A percentile compares a stretch with the other conserved stretches of the same genome.
Evolutionary conservation across 257 asterid genomes (phyloP).

Genomic region (Solanum paucissectum): DNA sequence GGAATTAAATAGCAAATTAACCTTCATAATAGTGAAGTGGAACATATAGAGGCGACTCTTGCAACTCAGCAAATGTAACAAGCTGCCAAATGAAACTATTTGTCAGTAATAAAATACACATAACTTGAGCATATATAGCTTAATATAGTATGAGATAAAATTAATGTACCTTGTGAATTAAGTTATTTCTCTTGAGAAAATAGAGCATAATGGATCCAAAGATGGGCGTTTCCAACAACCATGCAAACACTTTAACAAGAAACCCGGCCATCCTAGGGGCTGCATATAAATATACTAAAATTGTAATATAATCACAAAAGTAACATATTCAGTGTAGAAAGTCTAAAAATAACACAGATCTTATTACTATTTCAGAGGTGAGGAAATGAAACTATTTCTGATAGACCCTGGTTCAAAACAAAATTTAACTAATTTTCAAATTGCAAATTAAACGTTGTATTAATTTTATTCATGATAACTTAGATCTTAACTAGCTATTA

Average conservation of each 20-base stretch:
- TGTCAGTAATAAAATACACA: background rate
- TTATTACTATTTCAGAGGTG: too few species aligned
- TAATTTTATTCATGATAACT: background rate
- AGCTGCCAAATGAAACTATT: constrained; percentile 38
- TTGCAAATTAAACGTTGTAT: background rate
- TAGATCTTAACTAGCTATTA: background rate
- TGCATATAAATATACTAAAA: background rate
- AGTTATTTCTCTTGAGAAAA: constrained; percentile 59
- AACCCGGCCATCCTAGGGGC: constrained; percentile 99
- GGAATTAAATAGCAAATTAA: background rate
- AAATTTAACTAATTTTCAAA: background rate
- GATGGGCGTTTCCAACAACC: constrained; percentile 59
- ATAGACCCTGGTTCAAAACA: background rate
- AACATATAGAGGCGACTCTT: constrained; percentile 68
- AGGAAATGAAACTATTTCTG: too few species aligned
- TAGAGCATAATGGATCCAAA: constrained; percentile 57
- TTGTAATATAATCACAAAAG: background rate
- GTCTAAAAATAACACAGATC: background rate
- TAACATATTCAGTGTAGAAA: background rate
- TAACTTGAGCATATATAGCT: background rate
- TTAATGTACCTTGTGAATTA: constrained; percentile 59
- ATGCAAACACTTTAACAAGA: constrained; percentile 53
- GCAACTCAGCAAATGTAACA: constrained; percentile 61
- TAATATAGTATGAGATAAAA: background rate
- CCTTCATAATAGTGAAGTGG: constrained; percentile 69